Percentiles rank a stretch among this genome's conserved stretches.
phyloP scores from a whole-genome alignment of 2,329 filamentous ascomycete genomes.

The Verticillium zaregamsianum region DNA sequence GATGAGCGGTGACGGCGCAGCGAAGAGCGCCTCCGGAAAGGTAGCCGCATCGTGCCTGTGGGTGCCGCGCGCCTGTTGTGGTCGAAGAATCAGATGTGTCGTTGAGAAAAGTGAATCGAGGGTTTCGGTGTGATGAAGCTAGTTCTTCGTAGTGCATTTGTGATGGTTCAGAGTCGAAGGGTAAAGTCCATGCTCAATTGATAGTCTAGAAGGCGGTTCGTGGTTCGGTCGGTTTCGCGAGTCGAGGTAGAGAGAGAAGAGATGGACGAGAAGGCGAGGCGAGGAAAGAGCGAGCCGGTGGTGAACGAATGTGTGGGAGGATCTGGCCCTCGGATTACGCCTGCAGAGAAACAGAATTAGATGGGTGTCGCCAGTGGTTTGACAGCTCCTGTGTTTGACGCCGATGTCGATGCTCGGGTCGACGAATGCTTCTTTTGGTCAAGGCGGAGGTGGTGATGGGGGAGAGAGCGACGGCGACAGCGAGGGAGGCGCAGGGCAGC shows the following conservation, averaged over 20 bases:
- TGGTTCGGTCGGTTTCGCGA: not conserved
- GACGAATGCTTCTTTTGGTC: not conserved
- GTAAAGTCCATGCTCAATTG: not conserved
- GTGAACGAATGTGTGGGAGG: not conserved
- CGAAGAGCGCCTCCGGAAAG: constrained; percentile 36
- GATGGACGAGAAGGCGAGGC: not conserved
- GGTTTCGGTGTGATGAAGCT: not conserved
- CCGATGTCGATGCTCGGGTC: not conserved
- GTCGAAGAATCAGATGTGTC: not conserved
- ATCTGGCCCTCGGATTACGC: not conserved
- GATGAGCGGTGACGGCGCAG: constrained; percentile 29
- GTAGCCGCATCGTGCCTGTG: constrained; percentile 41
- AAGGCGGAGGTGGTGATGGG: not conserved
- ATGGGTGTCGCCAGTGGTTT: not conserved
- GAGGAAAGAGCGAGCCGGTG: not conserved
- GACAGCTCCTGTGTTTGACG: not conserved
- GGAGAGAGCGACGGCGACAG: not conserved
- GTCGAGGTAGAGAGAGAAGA: not conserved
- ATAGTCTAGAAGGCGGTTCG: not conserved
- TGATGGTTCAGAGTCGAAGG: not conserved
- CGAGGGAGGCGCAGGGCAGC: not conserved
- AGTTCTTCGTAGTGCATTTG: not conserved
- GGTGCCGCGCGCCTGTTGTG: not conserved
- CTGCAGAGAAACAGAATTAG: not conserved
- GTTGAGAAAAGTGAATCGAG: not conserved